A percentile compares a stretch with the other conserved stretches of the same genome.
These are phyloP conservation scores for Xylaria cubensis DNA, from an alignment of 495 filamentous ascomycete genomes.

Conservation along the genomic window DNA sequence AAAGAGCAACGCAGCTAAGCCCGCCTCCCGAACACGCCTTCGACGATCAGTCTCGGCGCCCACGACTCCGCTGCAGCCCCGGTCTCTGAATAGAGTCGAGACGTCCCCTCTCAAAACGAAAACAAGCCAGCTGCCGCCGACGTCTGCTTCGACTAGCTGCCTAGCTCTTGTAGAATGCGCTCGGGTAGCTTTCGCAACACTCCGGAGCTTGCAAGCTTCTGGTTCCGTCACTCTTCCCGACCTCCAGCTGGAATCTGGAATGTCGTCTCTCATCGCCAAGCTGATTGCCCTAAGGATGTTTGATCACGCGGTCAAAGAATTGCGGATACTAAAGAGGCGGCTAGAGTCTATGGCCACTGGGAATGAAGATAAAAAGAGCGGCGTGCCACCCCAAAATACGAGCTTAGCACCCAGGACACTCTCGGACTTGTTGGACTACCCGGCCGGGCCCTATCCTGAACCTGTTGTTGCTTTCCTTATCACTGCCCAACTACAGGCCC, in stretches of 20 bases:
- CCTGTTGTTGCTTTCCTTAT: conserved; percentile 55
- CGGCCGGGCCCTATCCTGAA: conserved; percentile 45
- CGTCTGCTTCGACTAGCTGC: conserved; percentile 40
- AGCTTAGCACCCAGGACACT: conserved; percentile 53
- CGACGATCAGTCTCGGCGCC: conserved; percentile 56
- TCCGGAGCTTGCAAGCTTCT: conserved; percentile 64
- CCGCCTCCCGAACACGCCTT: conserved; percentile 44
- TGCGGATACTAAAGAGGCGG: conserved; percentile 70
- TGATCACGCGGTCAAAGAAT: conserved; percentile 78
- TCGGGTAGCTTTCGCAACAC: conserved; percentile 70
- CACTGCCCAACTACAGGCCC: conserved; percentile 58
- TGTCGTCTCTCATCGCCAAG: conserved; percentile 76
- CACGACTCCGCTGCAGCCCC: conserved; percentile 58
- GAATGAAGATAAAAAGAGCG: conserved; percentile 40
- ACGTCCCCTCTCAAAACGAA: conserved; percentile 50
- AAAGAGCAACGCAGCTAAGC: conserved; percentile 45
- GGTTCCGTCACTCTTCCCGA: conserved; percentile 58
- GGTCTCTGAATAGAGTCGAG: conserved; percentile 58
- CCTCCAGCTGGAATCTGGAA: conserved; percentile 83
- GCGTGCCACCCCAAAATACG: conserved; percentile 30
- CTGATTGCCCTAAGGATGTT: conserved; percentile 75
- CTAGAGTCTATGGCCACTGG: conserved; percentile 52
- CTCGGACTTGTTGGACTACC: conserved; percentile 69
- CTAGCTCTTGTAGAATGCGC: conserved; percentile 74
- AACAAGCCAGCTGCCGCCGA: conserved; percentile 15